These are phyloP conservation scores for Picochlorum sp. DNA, from an alignment of 139 green algal genomes.

Conservation along the genomic window DNA sequence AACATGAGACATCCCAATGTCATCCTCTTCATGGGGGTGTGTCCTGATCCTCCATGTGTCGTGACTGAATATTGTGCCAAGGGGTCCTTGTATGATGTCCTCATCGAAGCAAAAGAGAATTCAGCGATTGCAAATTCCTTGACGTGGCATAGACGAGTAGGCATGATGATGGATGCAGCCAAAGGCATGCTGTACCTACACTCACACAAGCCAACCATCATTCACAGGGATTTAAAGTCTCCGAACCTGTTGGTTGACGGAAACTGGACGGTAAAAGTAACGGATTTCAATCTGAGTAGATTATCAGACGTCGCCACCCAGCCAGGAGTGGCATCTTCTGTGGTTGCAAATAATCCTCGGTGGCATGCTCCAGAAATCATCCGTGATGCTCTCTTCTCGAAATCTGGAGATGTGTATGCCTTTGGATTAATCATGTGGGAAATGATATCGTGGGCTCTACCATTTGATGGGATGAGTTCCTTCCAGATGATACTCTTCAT, in stretches of 20 bases:
- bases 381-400: slow-evolving; percentile 17
- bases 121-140: slow-evolving; percentile 17
- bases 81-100: slow-evolving; percentile 49
- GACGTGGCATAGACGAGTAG: slow-evolving; percentile 34
- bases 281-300: slow-evolving; percentile 51
- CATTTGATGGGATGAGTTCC: slow-evolving; percentile 39
- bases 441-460: slow-evolving; percentile 77
- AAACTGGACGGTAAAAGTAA: slow-evolving; percentile 50
- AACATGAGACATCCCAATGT: slow-evolving; percentile 51
- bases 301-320: slow-evolving; percentile 24
- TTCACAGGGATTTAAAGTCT: slow-evolving; percentile 55
- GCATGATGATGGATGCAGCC: slow-evolving; percentile 49
- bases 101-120: slow-evolving; percentile 23
- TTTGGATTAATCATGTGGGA: slow-evolving; percentile 51
- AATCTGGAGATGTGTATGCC: slow-evolving; percentile 23
- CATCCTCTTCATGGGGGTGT: slow-evolving; percentile 60
- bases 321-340: slow-evolving; percentile 30
- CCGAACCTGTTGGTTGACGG: slow-evolving; percentile 56
- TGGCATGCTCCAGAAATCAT: slow-evolving; percentile 55
- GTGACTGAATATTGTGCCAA: slow-evolving; percentile 36
- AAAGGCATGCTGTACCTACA: slow-evolving; percentile 62
- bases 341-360: slow-evolving; percentile 45
- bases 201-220: slow-evolving; percentile 44
- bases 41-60: slow-evolving; percentile 27
- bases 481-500: slow-evolving; percentile 38